A percentile compares a stretch with the other conserved stretches of the same genome.
phyloP scores from a whole-genome alignment of 106 monocot genomes.

The Vanilla planifolia region DNA sequence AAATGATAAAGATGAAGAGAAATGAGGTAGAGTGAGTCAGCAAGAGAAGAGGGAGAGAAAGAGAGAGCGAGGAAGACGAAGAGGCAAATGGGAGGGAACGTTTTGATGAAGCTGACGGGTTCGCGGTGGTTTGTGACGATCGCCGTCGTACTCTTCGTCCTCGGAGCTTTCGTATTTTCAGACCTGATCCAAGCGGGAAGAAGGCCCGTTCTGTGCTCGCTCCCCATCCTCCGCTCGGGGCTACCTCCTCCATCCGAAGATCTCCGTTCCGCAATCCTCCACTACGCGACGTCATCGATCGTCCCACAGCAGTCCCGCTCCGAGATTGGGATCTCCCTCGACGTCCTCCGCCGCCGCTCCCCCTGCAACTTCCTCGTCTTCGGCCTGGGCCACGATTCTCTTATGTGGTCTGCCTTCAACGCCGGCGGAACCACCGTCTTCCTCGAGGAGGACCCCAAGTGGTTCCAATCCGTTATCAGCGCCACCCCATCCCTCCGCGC shows the following conservation, averaged over 20 bases:
- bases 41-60: neutral
- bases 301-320: conserved; percentile 53
- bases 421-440: conserved; percentile 66
- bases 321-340: conserved; percentile 59
- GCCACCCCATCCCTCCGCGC: conserved; percentile 32
- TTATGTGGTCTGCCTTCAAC: conserved; percentile 83
- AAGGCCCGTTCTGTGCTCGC: neutral
- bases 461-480: conserved; percentile 31
- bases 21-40: too few species aligned
- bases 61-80: neutral
- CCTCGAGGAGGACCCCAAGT: conserved; percentile 79
- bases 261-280: conserved; percentile 30
- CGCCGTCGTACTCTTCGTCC: neutral
- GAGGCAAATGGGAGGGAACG: neutral
- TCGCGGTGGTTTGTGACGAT: neutral
- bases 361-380: conserved; percentile 92
- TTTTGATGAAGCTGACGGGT: neutral
- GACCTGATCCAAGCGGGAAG: neutral
- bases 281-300: conserved; percentile 47
- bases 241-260: conserved; percentile 6
- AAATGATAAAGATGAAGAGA: too few species aligned
- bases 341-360: conserved; percentile 37
- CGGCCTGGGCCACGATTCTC: conserved; percentile 77
- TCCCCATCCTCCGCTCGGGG: neutral
- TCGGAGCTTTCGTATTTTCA: neutral